Conservation (phyloP, 768 basidiomycete species). For the Tulasnella sp. region DNA sequence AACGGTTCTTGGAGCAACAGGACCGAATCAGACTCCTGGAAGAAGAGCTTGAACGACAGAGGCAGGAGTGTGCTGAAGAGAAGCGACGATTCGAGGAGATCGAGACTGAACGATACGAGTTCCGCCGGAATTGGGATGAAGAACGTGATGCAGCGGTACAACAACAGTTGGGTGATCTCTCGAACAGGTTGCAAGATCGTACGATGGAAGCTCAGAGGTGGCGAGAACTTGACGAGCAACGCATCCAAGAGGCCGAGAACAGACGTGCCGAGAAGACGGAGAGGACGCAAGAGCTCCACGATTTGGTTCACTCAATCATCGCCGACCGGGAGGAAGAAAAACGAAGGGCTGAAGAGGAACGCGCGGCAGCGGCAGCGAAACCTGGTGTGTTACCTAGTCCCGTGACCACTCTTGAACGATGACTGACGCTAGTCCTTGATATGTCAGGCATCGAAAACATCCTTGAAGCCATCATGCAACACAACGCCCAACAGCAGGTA, state of each 20-base stretch:
- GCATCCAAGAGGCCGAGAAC: conserved; percentile 54
- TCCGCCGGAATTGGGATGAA: conserved; percentile 26
- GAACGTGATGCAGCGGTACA: conserved; percentile 57
- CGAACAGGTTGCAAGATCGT: conserved; percentile 64
- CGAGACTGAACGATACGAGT: conserved; percentile 36
- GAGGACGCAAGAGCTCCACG: conserved; percentile 48
- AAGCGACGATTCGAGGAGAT: conserved; percentile 54
- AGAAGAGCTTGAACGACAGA: conserved; percentile 50
- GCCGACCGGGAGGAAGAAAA: conserved; percentile 50
- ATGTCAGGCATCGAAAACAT: conserved; percentile 50
- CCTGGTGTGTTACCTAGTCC: conserved; percentile 41
- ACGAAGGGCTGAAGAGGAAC: conserved; percentile 45
- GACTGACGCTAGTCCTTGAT: background rate
- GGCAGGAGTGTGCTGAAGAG: conserved; percentile 48
- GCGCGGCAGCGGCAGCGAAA: conserved; percentile 44
- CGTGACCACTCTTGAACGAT: background rate
- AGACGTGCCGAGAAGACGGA: conserved; percentile 53
- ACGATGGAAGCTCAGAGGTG: conserved; percentile 52
- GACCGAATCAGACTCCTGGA: conserved; percentile 53
- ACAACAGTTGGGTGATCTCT: conserved; percentile 59
- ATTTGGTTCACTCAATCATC: conserved; percentile 46
- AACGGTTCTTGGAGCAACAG: conserved; percentile 30
- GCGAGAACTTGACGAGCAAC: conserved; percentile 50
- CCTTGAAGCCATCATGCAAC: conserved; percentile 49
- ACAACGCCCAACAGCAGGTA: conserved; percentile 54